Percentiles rank a stretch among this genome's conserved stretches.
phyloP scores from a whole-genome alignment of 1,284 basidiomycete species.

The Moniliella sp. region DNA sequence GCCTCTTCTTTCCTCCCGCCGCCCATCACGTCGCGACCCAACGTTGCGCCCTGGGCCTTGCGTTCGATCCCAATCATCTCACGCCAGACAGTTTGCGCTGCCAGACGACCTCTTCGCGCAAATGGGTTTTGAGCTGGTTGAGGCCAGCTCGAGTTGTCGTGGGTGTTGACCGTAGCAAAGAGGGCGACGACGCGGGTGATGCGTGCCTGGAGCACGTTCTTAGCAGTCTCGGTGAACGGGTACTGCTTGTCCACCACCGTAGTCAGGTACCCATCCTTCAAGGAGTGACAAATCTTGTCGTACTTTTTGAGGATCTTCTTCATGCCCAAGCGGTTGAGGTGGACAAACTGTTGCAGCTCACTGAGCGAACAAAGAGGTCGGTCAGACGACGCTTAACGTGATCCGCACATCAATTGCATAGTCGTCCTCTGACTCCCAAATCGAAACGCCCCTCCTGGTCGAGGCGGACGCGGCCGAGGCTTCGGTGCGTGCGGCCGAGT shows the following conservation, averaged over 20 bases:
- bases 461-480: too few relatives aligned
- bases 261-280: conserved; percentile 63
- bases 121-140: too few relatives aligned
- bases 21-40: conserved; percentile 25
- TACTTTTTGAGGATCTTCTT: conserved; percentile 96
- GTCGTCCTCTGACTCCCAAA: conserved; percentile 63
- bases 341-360: conserved; percentile 73
- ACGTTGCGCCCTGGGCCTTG: conserved; percentile 25
- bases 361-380: conserved; percentile 53
- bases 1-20: too few relatives aligned
- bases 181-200: conserved; percentile 49
- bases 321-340: conserved; percentile 80
- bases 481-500: conserved; percentile 2
- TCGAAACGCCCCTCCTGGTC: too few relatives aligned
- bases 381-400: conserved; percentile 76
- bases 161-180: conserved; percentile 65
- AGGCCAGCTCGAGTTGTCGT: too few relatives aligned
- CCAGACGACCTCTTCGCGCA: too few relatives aligned
- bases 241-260: conserved; percentile 45
- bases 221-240: conserved; percentile 41
- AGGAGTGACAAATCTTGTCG: conserved; percentile 73
- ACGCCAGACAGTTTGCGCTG: conserved; percentile 79
- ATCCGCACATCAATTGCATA: conserved; percentile 72
- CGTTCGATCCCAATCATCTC: conserved; percentile 85
- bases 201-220: conserved; percentile 41